These are phyloP conservation scores for Colletotrichum sansevieriae DNA, from an alignment of 2,329 filamentous ascomycete genomes.

Conservation along the genomic window DNA sequence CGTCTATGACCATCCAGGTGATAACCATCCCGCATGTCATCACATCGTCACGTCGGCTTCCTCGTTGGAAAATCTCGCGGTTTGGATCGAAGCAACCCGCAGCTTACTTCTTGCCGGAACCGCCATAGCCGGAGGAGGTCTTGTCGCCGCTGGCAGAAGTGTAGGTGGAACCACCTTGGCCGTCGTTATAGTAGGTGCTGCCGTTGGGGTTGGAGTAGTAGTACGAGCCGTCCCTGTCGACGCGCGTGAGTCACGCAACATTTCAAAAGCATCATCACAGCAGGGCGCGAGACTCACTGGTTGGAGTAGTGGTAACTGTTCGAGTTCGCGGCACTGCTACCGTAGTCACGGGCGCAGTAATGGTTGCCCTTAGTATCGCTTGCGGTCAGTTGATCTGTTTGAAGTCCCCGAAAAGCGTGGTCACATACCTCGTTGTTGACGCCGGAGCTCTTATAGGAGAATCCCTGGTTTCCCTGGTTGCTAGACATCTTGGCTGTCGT, in stretches of 20 bases:
- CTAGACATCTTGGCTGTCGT: conserved; percentile 39
- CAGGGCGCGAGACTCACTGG: conserved; percentile 53
- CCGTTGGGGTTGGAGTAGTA: conserved; percentile 80
- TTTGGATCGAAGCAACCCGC: no score
- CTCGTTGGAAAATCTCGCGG: no score
- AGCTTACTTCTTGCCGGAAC: conserved; percentile 34
- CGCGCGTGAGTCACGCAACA: neutral
- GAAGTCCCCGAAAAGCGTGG: no score
- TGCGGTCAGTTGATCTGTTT: neutral
- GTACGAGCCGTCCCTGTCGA: conserved; percentile 72
- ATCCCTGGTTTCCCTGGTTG: conserved; percentile 48
- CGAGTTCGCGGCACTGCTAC: conserved; percentile 64
- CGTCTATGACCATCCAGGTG: neutral
- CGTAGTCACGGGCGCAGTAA: conserved; percentile 76
- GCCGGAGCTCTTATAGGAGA: conserved; percentile 64
- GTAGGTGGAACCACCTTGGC: conserved; percentile 70
- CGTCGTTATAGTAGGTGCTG: conserved; percentile 76
- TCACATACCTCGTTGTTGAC: conserved; percentile 71
- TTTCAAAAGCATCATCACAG: neutral
- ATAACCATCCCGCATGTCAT: no score
- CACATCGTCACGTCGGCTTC: no score
- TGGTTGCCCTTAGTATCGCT: conserved; percentile 70
- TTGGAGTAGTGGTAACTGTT: conserved; percentile 80
- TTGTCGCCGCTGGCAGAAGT: conserved; percentile 64
- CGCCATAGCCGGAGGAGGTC: conserved; percentile 45